Conservation (phyloP, 164 flowering plant species). For the Sedum album region DNA sequence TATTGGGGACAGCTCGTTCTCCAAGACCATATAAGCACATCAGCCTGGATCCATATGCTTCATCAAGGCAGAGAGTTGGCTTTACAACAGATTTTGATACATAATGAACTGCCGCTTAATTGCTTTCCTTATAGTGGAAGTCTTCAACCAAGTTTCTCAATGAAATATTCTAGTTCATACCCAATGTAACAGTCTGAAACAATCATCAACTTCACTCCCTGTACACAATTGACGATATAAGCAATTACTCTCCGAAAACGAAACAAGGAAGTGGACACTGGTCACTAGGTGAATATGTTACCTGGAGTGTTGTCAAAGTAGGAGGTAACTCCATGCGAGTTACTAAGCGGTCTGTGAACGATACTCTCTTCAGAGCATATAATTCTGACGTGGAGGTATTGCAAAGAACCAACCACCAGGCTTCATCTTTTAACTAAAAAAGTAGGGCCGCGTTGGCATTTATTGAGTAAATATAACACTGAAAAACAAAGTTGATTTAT, state of each 20-base stretch:
- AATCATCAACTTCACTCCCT: conserved; percentile 68
- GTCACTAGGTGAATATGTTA: conserved; percentile 16
- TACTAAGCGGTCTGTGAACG: conserved; percentile 48
- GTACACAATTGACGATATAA: conserved; percentile 13
- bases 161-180: conserved; percentile 57
- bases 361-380: conserved; percentile 72
- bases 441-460: conserved; percentile 8
- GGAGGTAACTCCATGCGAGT: conserved; percentile 72
- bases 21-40: no score
- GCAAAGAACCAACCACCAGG: conserved; percentile 94
- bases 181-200: conserved; percentile 95
- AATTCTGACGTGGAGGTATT: conserved; percentile 65
- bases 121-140: background rate
- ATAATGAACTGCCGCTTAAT: background rate
- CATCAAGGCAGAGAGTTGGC: no score
- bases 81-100: background rate
- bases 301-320: conserved; percentile 35
- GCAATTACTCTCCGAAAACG: background rate
- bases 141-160: conserved; percentile 25
- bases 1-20: no score
- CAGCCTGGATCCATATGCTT: no score
- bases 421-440: conserved; percentile 74
- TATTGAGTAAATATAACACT: background rate
- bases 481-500: background rate
- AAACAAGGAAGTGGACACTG: background rate